Percentiles rank a stretch among this genome's conserved stretches.
Evolutionary conservation across 176 grass and related monocot genomes (phyloP).

Genomic region (Secale cereale): DNA sequence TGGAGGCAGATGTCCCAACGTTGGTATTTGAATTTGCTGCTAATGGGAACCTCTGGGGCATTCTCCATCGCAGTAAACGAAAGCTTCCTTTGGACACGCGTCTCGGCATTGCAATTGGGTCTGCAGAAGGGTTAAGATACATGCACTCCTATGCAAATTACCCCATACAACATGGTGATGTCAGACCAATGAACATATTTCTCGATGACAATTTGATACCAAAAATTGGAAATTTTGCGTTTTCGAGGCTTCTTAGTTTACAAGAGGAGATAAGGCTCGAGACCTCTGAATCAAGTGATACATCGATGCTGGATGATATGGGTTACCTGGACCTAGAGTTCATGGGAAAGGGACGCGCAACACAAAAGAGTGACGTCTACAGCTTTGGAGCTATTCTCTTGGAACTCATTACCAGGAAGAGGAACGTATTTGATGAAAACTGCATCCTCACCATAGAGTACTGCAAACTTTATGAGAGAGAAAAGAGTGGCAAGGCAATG

Average conservation of each 20-base stretch:
- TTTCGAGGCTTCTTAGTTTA: fast-evolving
- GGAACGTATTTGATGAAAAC: not conserved
- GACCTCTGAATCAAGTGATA: not conserved
- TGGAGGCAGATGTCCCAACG: not conserved
- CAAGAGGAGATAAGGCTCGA: fast-evolving
- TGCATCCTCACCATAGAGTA: not conserved
- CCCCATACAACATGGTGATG: not conserved
- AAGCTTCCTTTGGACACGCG: not conserved
- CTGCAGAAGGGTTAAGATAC: not conserved
- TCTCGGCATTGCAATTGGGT: not conserved
- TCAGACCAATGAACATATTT: not conserved
- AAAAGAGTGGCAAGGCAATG: not conserved
- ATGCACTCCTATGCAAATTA: not conserved
- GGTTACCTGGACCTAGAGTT: not conserved
- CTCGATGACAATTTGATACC: not conserved
- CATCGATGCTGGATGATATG: not conserved
- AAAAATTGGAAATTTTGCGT: not conserved
- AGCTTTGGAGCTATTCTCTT: not conserved
- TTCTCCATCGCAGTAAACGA: not conserved
- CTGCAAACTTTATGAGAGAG: not conserved
- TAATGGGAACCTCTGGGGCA: not conserved
- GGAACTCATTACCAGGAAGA: not conserved
- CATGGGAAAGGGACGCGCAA: not conserved
- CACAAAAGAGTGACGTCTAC: not conserved
- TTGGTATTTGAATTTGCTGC: conserved; percentile 1